Evolutionary conservation across 83 land plant genomes (phyloP), one percentile per base, ranked within the genome.

Genomic region (Isoetes engelmannii): DNA sequence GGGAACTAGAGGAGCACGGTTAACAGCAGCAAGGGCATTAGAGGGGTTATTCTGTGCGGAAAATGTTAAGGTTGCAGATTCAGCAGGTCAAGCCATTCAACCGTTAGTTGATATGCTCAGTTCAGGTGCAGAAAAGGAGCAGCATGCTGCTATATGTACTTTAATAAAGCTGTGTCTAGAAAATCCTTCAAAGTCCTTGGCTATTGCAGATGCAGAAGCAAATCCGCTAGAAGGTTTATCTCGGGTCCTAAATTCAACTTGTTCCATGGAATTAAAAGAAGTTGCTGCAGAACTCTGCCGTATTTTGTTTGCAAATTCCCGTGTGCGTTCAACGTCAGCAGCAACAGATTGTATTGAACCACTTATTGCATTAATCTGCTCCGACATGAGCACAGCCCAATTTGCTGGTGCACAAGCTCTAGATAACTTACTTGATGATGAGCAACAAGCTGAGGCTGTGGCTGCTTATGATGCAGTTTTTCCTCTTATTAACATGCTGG

Each of bases 381-480:
- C 71, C 41, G 98, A 92, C 47, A 79, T 45, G 44, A 83, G 84
- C 64, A 80, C 92, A 18, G 87, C 86, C 49, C 98, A 92, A 64
- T 82, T 80, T 75, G 93, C 98, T 10, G 89, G 89, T 49, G 89
- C 92, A 44, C 77, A 89, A 62, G 96, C 98, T 43, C 64, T 92
- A 15, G 98, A 92, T 63, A 92, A 84, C 48, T 77, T 92, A 17
- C 78, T 89, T 19, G 98, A 92, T 73, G 98, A 92, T 79, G 96
- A 92, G 70, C 92, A 89, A 56, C 77, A 90, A 67, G 96, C 98
- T 51, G 98, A 92, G 69, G 79, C 84, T 18, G 89, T 92, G 63
- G 91, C 96, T 54, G 98, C 98, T 28, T 87, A 92, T 79, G 98
- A 96, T 63, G 98, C 98, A 7, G 98, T 92, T 19, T 80, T 87